Conservation (phyloP, 495 filamentous ascomycete species). For the Cercophora samala region DNA sequence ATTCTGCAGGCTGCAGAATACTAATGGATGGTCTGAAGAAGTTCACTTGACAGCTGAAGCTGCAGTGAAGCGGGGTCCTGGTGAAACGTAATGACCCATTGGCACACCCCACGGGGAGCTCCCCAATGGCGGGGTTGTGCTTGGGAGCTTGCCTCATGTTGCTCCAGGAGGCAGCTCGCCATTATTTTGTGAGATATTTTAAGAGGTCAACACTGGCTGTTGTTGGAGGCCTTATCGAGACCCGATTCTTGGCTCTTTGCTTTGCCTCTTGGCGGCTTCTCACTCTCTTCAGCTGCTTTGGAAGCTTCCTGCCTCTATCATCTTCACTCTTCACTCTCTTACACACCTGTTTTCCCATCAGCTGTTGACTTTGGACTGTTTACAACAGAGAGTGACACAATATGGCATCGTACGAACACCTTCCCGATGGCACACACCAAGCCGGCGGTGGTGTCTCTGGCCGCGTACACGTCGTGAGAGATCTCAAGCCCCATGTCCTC, state of each 20-base stretch:
- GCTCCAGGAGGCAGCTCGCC: neutral
- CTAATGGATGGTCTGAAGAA: neutral
- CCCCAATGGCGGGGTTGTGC: neutral
- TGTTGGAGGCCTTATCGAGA: slow-evolving; percentile 8
- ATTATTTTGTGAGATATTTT: neutral
- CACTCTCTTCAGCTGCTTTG: neutral
- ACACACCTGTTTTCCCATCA: neutral
- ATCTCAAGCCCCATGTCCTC: slow-evolving; percentile 31
- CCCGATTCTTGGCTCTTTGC: slow-evolving; percentile 10
- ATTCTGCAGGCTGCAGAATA: neutral
- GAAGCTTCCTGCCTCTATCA: no score
- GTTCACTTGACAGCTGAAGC: neutral
- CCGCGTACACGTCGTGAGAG: slow-evolving; percentile 29
- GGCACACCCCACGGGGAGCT: neutral
- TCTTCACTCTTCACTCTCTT: neutral
- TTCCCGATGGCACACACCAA: slow-evolving; percentile 32
- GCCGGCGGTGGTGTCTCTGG: slow-evolving; percentile 37
- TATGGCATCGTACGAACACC: slow-evolving; percentile 8
- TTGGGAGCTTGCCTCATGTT: neutral
- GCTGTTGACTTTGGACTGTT: neutral
- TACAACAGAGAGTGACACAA: neutral
- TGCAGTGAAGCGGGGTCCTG: neutral
- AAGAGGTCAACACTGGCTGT: neutral
- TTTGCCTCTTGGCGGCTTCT: slow-evolving; percentile 1
- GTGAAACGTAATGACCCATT: neutral